Conservation (phyloP, 2,329 filamentous ascomycete species). For the Epicoccum sorghinum region DNA sequence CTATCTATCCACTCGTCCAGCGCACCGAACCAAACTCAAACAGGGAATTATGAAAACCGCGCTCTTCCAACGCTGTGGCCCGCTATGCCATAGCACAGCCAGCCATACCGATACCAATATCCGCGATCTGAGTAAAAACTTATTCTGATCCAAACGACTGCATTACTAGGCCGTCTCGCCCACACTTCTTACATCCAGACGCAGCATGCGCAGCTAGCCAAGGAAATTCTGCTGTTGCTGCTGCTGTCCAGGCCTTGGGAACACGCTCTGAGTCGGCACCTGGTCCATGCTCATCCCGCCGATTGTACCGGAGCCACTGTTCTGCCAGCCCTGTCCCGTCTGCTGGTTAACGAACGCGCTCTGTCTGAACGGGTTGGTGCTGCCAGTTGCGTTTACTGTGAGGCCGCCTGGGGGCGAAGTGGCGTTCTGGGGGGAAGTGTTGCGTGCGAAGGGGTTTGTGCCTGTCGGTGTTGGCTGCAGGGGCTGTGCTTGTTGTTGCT, state of each 20-base stretch:
- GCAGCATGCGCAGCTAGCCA: conserved; percentile 21
- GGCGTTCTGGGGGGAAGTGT: conserved; percentile 49
- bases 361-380: conserved; percentile 94
- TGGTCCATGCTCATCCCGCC: conserved; percentile 75
- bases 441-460: conserved; percentile 73
- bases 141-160: conserved; percentile 7
- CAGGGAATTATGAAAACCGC: background rate
- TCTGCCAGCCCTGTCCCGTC: conserved; percentile 89
- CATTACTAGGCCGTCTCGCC: background rate
- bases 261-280: conserved; percentile 79
- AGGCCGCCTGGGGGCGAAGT: conserved; percentile 42
- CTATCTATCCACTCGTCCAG: background rate
- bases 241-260: conserved; percentile 73
- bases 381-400: conserved; percentile 80
- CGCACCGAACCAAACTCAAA: background rate
- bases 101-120: background rate
- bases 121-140: too few relatives aligned
- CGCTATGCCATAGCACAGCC: conserved; percentile 3
- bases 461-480: conserved; percentile 67
- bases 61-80: conserved; percentile 1
- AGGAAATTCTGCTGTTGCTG: conserved; percentile 38
- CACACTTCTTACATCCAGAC: background rate
- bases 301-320: conserved; percentile 76
- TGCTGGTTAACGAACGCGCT: conserved; percentile 87
- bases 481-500: conserved; percentile 48